Percentiles rank a stretch among this genome's conserved stretches.
Conservation (phyloP, 805 yeast species). For the Blastobotrys terrestris region DNA sequence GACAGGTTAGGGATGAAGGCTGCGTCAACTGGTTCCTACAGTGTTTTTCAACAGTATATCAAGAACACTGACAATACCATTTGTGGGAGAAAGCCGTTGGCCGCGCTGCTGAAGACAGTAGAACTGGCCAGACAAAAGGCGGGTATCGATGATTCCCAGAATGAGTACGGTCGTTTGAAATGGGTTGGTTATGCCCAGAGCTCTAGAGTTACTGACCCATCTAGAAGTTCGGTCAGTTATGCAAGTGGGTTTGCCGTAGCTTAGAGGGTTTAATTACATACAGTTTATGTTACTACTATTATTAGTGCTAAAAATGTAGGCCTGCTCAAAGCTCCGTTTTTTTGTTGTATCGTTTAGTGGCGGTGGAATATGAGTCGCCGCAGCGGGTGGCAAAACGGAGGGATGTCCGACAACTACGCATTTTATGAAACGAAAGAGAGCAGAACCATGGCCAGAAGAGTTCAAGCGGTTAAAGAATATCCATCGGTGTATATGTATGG, state of each 20-base stretch:
- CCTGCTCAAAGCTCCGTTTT: background rate
- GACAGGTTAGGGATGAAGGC: constrained; percentile 68
- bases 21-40: constrained; percentile 48
- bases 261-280: background rate
- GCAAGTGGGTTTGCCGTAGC: constrained; percentile 65
- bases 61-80: constrained; percentile 75
- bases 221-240: constrained; percentile 85
- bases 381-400: background rate
- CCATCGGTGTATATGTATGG: background rate
- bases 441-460: background rate
- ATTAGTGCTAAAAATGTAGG: constrained; percentile 1
- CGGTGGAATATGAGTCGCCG: background rate
- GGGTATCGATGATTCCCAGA: constrained; percentile 15
- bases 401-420: background rate
- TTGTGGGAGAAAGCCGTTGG: constrained; percentile 85
- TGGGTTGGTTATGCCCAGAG: constrained; percentile 86
- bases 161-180: constrained; percentile 36
- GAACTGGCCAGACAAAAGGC: constrained; percentile 31
- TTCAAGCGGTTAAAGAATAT: background rate
- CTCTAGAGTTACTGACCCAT: constrained; percentile 38
- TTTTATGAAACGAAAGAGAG: background rate
- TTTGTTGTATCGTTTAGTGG: too few species aligned
- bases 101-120: constrained; percentile 51
- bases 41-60: constrained; percentile 63
- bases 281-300: background rate